A percentile compares a stretch with the other conserved stretches of the same genome.
Evolutionary conservation across 306 rosid genomes (phyloP).

Genomic region (Gleditsia sinensis): DNA sequence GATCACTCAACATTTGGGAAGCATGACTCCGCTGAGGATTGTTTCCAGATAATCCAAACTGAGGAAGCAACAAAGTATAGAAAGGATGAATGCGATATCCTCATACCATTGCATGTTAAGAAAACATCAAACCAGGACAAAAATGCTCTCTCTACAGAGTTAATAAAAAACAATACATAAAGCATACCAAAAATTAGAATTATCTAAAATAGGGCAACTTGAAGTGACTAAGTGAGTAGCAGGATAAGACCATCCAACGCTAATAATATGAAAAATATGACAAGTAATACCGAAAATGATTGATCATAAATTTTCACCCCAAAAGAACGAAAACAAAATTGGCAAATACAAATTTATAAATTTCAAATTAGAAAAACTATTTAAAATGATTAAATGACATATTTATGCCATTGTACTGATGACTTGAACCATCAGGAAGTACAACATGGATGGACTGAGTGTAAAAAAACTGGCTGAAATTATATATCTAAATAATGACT

Average conservation of each 20-base stretch:
- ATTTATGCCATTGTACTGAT: background rate
- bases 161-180: constrained; percentile 19
- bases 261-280: background rate
- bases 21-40: constrained; percentile 84
- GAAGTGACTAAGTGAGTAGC: background rate
- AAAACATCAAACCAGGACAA: constrained; percentile 9
- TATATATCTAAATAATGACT: constrained; percentile 6
- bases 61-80: constrained; percentile 35
- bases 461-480: constrained; percentile 15
- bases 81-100: constrained; percentile 26
- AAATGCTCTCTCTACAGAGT: constrained; percentile 10
- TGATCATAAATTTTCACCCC: background rate
- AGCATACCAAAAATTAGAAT: background rate
- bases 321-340: background rate
- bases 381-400: background rate
- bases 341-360: background rate
- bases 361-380: constrained; percentile 8
- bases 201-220: background rate
- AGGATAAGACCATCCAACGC: too few species aligned
- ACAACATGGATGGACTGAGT: background rate
- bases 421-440: constrained; percentile 4
- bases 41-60: constrained; percentile 75
- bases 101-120: constrained; percentile 13
- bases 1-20: constrained; percentile 81
- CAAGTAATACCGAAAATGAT: constrained; percentile 4